These are phyloP conservation scores for Hanseniaspora singularis DNA, from an alignment of 805 yeast genomes.

Conservation along the genomic window DNA sequence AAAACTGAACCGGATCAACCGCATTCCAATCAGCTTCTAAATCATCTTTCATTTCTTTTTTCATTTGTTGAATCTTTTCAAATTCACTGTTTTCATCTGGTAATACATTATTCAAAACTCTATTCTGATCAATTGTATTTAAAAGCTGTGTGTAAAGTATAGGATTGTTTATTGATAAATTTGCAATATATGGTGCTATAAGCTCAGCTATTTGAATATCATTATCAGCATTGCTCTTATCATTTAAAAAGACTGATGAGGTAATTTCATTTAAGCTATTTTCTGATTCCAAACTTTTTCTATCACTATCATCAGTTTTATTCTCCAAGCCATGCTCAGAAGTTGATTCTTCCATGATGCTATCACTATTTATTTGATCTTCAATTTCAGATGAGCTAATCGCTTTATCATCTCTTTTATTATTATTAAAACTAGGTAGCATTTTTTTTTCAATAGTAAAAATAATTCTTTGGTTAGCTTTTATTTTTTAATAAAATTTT, in stretches of 20 bases:
- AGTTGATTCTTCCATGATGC: no score
- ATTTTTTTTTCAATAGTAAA: neutral
- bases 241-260: neutral
- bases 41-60: slow-evolving; percentile 15
- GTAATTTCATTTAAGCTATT: no score
- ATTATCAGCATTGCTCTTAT: slow-evolving; percentile 3
- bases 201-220: slow-evolving; percentile 9
- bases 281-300: no score
- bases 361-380: no score
- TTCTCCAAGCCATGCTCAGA: no score
- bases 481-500: no score
- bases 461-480: no score
- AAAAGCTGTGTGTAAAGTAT: slow-evolving; percentile 2
- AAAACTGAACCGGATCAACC: slow-evolving; percentile 10
- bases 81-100: slow-evolving; percentile 11
- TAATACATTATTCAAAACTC: slow-evolving; percentile 4
- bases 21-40: slow-evolving; percentile 14
- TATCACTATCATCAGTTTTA: no score
- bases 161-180: slow-evolving; percentile 9
- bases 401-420: neutral
- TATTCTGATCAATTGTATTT: slow-evolving; percentile 12
- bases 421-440: slow-evolving; percentile 5
- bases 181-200: slow-evolving; percentile 5
- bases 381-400: no score
- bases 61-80: slow-evolving; percentile 14